Conservation (phyloP, 2,329 filamentous ascomycete genomes). For the Geosmithia putterillii region DNA sequence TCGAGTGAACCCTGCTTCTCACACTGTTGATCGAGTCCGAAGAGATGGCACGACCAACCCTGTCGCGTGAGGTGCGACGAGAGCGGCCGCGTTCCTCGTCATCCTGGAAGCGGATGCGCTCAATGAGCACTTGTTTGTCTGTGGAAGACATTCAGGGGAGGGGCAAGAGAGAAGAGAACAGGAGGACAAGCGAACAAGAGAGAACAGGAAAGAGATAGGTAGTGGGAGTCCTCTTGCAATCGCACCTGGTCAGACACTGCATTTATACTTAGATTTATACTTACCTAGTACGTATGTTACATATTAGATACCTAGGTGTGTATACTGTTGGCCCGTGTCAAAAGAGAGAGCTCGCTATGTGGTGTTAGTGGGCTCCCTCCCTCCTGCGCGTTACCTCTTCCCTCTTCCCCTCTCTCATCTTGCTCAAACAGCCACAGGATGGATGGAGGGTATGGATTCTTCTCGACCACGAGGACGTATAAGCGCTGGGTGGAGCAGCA, state of each 20-base stretch:
- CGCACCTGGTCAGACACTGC: too few species aligned
- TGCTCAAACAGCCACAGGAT: not conserved
- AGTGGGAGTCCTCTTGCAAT: not conserved
- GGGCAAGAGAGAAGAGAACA: too few species aligned
- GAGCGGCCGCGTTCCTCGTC: constrained; percentile 1
- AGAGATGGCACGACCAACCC: not conserved
- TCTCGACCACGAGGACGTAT: not conserved
- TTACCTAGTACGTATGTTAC: too few species aligned
- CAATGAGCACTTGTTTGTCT: not conserved
- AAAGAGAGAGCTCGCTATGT: not conserved
- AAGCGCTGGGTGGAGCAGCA: not conserved
- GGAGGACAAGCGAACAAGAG: not conserved
- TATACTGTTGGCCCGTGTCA: too few species aligned
- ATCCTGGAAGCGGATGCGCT: constrained; percentile 3
- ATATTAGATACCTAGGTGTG: not conserved
- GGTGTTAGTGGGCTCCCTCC: not conserved
- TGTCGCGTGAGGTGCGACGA: not conserved
- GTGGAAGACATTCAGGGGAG: not conserved
- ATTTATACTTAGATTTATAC: too few species aligned
- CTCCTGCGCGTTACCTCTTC: not conserved
- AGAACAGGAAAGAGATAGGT: not conserved
- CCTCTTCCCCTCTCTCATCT: not conserved
- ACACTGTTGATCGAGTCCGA: constrained; percentile 21
- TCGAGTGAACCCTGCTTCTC: constrained; percentile 19
- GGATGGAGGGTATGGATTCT: not conserved